Percentiles rank a stretch among this genome's conserved stretches.
phyloP scores from a whole-genome alignment of 2,329 filamentous ascomycete species.

The Sarocladium strictum region DNA sequence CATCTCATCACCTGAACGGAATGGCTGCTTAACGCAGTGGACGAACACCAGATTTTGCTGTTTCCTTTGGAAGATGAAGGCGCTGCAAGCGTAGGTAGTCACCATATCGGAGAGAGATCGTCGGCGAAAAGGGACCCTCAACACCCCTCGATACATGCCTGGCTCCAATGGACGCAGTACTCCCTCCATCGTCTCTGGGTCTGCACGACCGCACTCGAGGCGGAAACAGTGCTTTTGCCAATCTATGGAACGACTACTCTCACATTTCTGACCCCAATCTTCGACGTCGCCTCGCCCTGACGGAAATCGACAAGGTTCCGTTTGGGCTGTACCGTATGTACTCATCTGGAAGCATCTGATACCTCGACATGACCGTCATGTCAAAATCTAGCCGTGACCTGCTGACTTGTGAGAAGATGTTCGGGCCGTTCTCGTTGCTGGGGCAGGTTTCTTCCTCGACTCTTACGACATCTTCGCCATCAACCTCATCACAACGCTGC shows the following conservation, averaged over 20 bases:
- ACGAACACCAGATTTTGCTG: neutral
- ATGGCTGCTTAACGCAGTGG: too few species aligned
- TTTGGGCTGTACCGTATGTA: constrained; percentile 63
- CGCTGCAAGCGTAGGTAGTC: neutral
- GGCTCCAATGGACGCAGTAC: neutral
- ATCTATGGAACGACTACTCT: constrained; percentile 65
- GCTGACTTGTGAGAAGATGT: constrained; percentile 40
- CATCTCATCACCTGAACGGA: too few species aligned
- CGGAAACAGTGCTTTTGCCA: constrained; percentile 66
- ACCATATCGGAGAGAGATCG: too few species aligned
- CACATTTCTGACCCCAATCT: constrained; percentile 69
- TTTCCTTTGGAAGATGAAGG: too few species aligned
- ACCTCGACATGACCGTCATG: neutral
- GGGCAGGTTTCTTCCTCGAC: constrained; percentile 79
- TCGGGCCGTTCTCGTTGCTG: constrained; percentile 67
- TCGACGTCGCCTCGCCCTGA: constrained; percentile 66
- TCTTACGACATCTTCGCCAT: constrained; percentile 80
- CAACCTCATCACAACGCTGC: constrained; percentile 63
- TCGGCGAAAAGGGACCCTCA: too few species aligned
- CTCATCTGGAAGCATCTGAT: neutral
- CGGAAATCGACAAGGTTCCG: constrained; percentile 72
- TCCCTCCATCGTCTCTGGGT: neutral
- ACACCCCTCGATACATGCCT: neutral
- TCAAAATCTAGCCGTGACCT: too few species aligned
- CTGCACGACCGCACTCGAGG: constrained; percentile 45